phyloP scores from a whole-genome alignment of 768 basidiomycete species.

The Tulasnella sp. region DNA sequence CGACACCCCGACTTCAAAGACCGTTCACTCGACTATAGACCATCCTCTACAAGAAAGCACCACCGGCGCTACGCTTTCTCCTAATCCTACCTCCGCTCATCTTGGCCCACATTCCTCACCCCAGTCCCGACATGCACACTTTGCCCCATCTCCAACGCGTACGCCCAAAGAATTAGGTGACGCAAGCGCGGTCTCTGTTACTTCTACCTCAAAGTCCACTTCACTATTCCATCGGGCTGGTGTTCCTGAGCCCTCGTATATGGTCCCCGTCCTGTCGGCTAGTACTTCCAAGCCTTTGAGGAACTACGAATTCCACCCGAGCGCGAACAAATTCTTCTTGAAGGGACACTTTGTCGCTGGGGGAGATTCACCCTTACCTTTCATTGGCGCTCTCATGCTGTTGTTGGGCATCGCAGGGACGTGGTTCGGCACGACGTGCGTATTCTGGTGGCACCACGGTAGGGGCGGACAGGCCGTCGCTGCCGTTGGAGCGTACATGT shows the following conservation, averaged over 20 bases:
- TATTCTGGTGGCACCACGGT: slow-evolving; percentile 64
- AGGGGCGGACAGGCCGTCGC: slow-evolving; percentile 61
- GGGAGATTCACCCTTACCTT: slow-evolving; percentile 76
- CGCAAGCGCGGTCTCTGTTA: neutral
- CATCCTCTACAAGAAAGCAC: neutral
- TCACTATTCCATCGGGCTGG: neutral
- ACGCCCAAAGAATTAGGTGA: neutral
- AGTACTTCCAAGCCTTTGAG: slow-evolving; percentile 35
- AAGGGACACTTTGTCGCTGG: slow-evolving; percentile 65
- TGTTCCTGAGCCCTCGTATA: neutral
- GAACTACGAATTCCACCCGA: slow-evolving; percentile 54
- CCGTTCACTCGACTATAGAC: neutral
- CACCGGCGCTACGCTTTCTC: neutral
- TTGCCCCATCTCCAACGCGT: slow-evolving; percentile 8
- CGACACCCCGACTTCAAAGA: neutral
- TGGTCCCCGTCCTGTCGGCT: slow-evolving; percentile 28
- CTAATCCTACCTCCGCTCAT: neutral
- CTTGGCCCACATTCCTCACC: neutral
- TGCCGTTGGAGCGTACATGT: slow-evolving; percentile 48
- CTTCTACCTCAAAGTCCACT: neutral
- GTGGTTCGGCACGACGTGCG: slow-evolving; percentile 81
- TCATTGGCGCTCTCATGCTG: slow-evolving; percentile 50
- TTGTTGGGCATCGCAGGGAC: slow-evolving; percentile 56
- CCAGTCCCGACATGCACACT: slow-evolving; percentile 12
- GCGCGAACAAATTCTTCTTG: slow-evolving; percentile 65